These are phyloP conservation scores for Cercospora zeae-maydis DNA, from an alignment of 2,329 filamentous ascomycete genomes.

Conservation along the genomic window DNA sequence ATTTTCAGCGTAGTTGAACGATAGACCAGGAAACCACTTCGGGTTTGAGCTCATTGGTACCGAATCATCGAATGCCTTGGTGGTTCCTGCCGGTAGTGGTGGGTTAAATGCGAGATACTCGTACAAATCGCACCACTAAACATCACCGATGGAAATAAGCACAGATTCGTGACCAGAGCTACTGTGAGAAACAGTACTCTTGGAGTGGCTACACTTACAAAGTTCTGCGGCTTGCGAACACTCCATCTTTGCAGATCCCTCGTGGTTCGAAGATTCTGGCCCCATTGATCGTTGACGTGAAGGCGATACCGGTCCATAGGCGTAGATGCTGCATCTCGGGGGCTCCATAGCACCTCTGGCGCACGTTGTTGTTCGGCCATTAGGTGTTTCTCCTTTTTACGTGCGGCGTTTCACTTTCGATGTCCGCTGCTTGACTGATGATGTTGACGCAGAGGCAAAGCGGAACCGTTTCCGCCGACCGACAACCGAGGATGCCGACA, in stretches of 20 bases:
- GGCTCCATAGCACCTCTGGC: slow-evolving; percentile 29
- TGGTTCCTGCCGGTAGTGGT: slow-evolving; percentile 33
- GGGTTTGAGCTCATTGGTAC: slow-evolving; percentile 40
- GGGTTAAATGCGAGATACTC: slow-evolving; percentile 39
- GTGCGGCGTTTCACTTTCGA: not conserved
- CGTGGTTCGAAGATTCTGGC: slow-evolving; percentile 27
- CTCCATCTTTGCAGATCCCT: slow-evolving; percentile 43
- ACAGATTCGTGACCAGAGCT: not conserved
- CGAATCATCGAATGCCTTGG: slow-evolving; percentile 39
- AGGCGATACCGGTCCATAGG: slow-evolving; percentile 33
- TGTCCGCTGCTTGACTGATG: not conserved
- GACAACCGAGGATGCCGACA: not conserved
- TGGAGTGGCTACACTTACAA: slow-evolving; percentile 17
- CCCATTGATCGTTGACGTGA: slow-evolving; percentile 33
- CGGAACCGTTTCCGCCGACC: not conserved
- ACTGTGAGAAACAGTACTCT: not conserved
- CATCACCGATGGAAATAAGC: not conserved
- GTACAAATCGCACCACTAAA: slow-evolving; percentile 42
- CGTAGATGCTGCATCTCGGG: slow-evolving; percentile 22
- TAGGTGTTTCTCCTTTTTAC: not conserved
- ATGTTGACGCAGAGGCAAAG: not conserved
- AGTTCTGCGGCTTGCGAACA: slow-evolving; percentile 40
- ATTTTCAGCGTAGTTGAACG: slow-evolving; percentile 44
- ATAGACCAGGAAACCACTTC: slow-evolving; percentile 39
- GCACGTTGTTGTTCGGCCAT: not conserved